Evolutionary conservation across 495 filamentous ascomycete genomes (phyloP).

Genomic region (Articulospora tetracladia): DNA sequence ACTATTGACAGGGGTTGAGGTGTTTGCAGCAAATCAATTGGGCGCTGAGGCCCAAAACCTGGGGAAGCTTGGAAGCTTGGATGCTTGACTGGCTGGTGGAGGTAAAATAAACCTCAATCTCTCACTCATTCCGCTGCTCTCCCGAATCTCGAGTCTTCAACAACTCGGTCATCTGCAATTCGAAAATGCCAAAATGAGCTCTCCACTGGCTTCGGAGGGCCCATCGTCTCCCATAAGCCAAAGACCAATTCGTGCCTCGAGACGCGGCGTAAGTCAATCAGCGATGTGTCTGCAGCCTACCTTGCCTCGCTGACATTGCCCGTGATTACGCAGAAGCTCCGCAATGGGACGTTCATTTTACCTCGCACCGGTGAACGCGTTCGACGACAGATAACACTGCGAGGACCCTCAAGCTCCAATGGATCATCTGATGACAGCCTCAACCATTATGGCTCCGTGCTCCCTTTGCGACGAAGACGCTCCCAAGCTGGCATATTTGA

Average conservation of each 20-base stretch:
- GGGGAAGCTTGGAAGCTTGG: background rate
- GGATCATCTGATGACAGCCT: conserved; percentile 18
- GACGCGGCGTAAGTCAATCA: conserved; percentile 20
- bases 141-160: background rate
- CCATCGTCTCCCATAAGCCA: conserved; percentile 18
- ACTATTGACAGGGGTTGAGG: background rate
- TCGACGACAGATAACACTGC: conserved; percentile 53
- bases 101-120: background rate
- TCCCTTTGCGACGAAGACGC: conserved; percentile 19
- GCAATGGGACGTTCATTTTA: conserved; percentile 58
- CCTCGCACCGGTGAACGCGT: conserved; percentile 58
- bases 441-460: conserved; percentile 2
- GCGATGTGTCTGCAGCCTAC: background rate
- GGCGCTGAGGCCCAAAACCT: background rate
- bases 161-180: background rate
- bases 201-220: conserved; percentile 19
- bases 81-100: background rate
- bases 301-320: background rate
- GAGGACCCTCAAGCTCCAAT: conserved; percentile 31
- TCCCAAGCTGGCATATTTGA: conserved; percentile 26
- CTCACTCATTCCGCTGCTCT: too few species aligned
- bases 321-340: conserved; percentile 34
- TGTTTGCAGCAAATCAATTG: too few species aligned
- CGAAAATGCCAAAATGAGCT: conserved; percentile 26
- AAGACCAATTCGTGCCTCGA: conserved; percentile 13